Evolutionary conservation across 1,284 basidiomycete genomes (phyloP).

Genomic region (Sporisorium exsertum): DNA sequence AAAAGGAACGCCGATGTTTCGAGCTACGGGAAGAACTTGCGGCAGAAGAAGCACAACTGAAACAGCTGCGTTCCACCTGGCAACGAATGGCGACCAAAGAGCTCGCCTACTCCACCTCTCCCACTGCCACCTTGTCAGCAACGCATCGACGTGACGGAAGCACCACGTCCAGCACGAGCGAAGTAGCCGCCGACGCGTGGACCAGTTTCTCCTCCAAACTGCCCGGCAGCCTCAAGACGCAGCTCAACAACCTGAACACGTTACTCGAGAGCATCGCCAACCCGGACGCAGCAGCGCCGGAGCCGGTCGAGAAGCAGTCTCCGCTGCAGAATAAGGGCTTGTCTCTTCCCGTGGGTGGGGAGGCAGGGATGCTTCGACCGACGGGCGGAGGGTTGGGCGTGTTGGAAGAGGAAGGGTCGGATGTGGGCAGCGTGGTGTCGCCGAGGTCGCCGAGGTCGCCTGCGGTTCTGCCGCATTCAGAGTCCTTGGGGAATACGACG

Average conservation of each 20-base stretch:
- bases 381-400: conserved; percentile 22
- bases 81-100: conserved; percentile 30
- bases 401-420: conserved; percentile 42
- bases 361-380: conserved; percentile 1
- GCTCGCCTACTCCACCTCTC: conserved; percentile 17
- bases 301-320: conserved; percentile 15
- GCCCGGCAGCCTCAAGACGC: conserved; percentile 35
- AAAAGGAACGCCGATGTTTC: conserved; percentile 68
- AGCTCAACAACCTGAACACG: conserved; percentile 18
- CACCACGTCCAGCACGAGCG: conserved; percentile 11
- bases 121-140: not conserved
- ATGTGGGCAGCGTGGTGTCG: conserved; percentile 35
- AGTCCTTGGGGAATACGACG: not conserved
- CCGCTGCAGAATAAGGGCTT: not conserved
- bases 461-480: not conserved
- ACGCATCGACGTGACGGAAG: conserved; percentile 15
- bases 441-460: conserved; percentile 40
- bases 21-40: conserved; percentile 65
- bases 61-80: conserved; percentile 27
- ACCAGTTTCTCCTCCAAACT: conserved; percentile 23
- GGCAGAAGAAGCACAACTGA: conserved; percentile 18
- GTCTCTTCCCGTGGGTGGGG: not conserved
- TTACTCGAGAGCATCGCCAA: conserved; percentile 39
- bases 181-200: conserved; percentile 41
- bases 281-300: conserved; percentile 8